A percentile compares a stretch with the other conserved stretches of the same genome.
phyloP scores from a whole-genome alignment of 2,329 filamentous ascomycete genomes.

The Exophiala xenobiotica region DNA sequence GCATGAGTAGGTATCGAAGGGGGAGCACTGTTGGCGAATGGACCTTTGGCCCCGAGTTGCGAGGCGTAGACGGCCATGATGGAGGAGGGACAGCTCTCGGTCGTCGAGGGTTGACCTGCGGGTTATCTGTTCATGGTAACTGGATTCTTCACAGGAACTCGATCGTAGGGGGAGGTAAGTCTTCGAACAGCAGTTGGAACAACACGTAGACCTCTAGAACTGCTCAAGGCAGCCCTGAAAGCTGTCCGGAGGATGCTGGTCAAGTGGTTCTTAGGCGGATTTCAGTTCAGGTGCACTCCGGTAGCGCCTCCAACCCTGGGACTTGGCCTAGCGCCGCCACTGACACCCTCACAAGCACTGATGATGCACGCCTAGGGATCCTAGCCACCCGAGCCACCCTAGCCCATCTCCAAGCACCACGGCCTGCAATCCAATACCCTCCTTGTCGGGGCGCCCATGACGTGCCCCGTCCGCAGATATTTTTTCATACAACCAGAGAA shows the following conservation, averaged over 20 bases:
- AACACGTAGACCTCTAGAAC: background rate
- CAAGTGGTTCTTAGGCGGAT: constrained; percentile 1
- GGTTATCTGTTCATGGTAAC: background rate
- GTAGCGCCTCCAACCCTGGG: background rate
- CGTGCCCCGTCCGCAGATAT: constrained; percentile 8
- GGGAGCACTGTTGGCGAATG: constrained; percentile 28
- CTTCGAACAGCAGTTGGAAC: background rate
- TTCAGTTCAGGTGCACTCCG: background rate
- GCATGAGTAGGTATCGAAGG: constrained; percentile 33
- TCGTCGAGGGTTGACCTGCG: background rate
- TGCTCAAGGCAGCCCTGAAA: background rate
- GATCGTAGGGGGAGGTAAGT: background rate
- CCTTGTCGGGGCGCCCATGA: constrained; percentile 3
- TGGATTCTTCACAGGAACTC: background rate
- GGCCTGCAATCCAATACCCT: background rate
- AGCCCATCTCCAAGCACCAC: no score
- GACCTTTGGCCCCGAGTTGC: constrained; percentile 23
- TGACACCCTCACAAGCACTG: background rate
- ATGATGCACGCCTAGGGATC: no score
- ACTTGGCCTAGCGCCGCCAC: background rate
- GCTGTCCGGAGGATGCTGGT: constrained; percentile 3
- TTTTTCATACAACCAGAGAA: constrained; percentile 4
- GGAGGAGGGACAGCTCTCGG: constrained; percentile 11
- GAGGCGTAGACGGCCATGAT: constrained; percentile 31
- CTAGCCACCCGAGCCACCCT: no score